Percentiles rank a stretch among this genome's conserved stretches.
Evolutionary conservation across 2,329 filamentous ascomycete species (phyloP).

Genomic region (Botrytis cinerea): DNA sequence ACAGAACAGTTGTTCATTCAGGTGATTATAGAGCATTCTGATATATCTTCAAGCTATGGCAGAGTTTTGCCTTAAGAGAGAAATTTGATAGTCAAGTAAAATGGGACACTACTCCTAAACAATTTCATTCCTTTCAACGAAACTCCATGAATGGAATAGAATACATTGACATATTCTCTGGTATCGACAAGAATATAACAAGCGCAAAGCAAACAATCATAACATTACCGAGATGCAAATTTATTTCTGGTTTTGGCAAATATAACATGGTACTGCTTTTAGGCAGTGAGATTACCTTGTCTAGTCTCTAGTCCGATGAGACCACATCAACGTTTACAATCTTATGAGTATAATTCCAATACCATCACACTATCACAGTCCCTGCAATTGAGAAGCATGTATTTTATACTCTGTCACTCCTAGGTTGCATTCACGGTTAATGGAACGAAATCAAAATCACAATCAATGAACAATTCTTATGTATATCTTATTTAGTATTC

Average conservation of each 20-base stretch:
- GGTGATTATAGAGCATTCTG: neutral
- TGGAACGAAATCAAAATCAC: neutral
- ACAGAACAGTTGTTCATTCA: neutral
- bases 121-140: neutral
- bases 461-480: neutral
- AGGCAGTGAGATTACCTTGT: neutral
- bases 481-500: too few relatives aligned
- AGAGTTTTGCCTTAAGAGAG: fast-evolving
- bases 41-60: neutral
- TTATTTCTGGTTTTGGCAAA: neutral
- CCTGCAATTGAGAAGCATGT: too few relatives aligned
- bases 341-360: neutral
- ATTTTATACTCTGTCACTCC: neutral
- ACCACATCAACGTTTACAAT: neutral
- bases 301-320: neutral
- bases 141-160: neutral
- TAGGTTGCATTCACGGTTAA: neutral
- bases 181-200: neutral
- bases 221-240: neutral
- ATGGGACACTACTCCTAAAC: neutral
- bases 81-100: neutral
- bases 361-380: neutral
- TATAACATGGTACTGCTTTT: fast-evolving
- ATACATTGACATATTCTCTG: neutral
- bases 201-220: too few relatives aligned